A percentile compares a stretch with the other conserved stretches of the same genome.
Conservation (phyloP, 345 rosid genomes). For the Firmiana major region DNA sequence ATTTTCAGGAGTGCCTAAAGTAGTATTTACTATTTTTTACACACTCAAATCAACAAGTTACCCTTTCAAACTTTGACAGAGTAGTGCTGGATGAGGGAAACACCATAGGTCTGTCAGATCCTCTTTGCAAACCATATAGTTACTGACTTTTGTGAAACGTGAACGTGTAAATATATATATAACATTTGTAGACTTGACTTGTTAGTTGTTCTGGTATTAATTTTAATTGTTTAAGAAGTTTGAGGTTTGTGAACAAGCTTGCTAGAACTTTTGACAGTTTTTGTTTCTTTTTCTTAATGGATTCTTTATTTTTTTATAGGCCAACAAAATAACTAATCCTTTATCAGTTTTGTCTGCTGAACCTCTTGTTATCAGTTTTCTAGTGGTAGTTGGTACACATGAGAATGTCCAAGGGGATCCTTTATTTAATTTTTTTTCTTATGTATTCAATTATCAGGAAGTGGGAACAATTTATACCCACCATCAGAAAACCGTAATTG, state of each 20-base stretch:
- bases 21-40: neutral
- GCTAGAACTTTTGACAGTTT: neutral
- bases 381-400: neutral
- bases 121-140: neutral
- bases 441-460: constrained; percentile 49
- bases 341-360: neutral
- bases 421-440: neutral
- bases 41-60: neutral
- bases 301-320: neutral
- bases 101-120: neutral
- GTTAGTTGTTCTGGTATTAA: neutral
- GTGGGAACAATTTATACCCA: constrained; percentile 89
- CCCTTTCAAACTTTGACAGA: neutral
- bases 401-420: neutral
- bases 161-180: neutral
- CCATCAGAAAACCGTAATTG: constrained; percentile 91
- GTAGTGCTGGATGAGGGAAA: neutral
- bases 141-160: neutral
- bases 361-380: neutral
- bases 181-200: too few relatives aligned
- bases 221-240: too few relatives aligned
- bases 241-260: neutral
- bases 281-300: neutral
- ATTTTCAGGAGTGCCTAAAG: neutral
- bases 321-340: neutral